These are phyloP conservation scores for Fusarium sterilihyphosum DNA, from an alignment of 2,329 filamentous ascomycete genomes.

Conservation along the genomic window DNA sequence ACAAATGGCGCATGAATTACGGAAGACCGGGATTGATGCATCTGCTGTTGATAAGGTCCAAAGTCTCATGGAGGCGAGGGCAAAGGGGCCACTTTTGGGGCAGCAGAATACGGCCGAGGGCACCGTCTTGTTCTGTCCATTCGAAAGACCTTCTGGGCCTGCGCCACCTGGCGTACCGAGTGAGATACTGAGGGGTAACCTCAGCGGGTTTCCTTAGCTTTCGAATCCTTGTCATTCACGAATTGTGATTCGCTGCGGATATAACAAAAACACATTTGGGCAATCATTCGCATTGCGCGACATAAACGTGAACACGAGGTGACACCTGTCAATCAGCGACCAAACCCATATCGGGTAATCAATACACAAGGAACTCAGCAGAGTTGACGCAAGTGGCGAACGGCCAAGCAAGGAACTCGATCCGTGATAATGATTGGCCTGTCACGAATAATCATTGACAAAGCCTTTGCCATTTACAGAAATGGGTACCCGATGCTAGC, in stretches of 20 bases:
- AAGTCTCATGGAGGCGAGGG: conserved; percentile 23
- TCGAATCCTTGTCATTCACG: neutral
- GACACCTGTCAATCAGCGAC: neutral
- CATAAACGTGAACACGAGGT: neutral
- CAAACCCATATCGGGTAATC: neutral
- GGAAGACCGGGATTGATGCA: conserved; percentile 49
- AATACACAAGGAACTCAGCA: neutral
- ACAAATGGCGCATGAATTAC: conserved; percentile 73
- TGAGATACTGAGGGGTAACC: conserved; percentile 6
- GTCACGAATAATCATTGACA: neutral
- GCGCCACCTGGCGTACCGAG: conserved; percentile 24
- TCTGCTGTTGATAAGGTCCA: conserved; percentile 37
- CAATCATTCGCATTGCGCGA: neutral
- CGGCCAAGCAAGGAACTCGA: neutral
- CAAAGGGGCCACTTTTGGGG: conserved; percentile 32
- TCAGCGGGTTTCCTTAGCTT: neutral
- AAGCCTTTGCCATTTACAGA: neutral
- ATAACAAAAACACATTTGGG: neutral
- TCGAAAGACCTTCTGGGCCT: conserved; percentile 19
- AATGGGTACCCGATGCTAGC: neutral
- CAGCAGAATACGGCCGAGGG: conserved; percentile 20
- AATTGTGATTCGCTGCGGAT: neutral
- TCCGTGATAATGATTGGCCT: neutral
- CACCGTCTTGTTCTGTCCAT: conserved; percentile 37
- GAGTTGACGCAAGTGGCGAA: neutral